Conservation (phyloP, 202 grass and related monocot genomes). For the Schoenoplectus tabernaemontani region DNA sequence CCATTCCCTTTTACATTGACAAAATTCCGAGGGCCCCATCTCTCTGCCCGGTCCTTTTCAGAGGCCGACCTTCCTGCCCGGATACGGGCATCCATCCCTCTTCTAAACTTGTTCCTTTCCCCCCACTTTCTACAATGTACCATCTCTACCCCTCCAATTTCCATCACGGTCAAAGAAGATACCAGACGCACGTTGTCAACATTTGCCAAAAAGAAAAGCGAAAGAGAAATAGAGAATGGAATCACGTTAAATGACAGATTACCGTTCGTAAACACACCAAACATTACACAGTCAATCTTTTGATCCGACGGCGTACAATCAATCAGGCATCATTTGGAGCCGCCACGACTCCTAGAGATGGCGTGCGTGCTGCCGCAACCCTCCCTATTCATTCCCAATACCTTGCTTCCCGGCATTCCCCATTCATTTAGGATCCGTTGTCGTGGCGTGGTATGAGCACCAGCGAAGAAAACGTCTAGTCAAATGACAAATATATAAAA, state of each 20-base stretch:
- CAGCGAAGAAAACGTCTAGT: neutral
- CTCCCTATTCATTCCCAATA: neutral
- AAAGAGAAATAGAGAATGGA: neutral
- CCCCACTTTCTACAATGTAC: neutral
- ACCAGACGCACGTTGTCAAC: neutral
- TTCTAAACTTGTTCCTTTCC: neutral
- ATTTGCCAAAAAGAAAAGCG: neutral
- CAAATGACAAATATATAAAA: conserved; percentile 1
- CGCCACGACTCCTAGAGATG: neutral
- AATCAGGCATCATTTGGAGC: neutral
- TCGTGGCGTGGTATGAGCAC: neutral
- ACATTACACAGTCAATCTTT: neutral
- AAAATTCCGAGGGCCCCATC: neutral
- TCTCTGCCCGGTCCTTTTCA: neutral
- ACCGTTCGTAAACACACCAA: neutral
- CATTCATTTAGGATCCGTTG: neutral
- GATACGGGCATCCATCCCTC: neutral
- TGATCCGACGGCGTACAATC: neutral
- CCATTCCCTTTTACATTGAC: neutral
- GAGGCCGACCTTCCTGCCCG: neutral
- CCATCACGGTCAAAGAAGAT: neutral
- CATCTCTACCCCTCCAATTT: neutral
- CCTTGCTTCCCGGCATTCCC: conserved; percentile 21
- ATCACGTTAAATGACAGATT: neutral
- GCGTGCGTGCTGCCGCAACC: neutral